These are phyloP conservation scores for Candida taoyuanica DNA, from an alignment of 805 yeast species.

Conservation along the genomic window DNA sequence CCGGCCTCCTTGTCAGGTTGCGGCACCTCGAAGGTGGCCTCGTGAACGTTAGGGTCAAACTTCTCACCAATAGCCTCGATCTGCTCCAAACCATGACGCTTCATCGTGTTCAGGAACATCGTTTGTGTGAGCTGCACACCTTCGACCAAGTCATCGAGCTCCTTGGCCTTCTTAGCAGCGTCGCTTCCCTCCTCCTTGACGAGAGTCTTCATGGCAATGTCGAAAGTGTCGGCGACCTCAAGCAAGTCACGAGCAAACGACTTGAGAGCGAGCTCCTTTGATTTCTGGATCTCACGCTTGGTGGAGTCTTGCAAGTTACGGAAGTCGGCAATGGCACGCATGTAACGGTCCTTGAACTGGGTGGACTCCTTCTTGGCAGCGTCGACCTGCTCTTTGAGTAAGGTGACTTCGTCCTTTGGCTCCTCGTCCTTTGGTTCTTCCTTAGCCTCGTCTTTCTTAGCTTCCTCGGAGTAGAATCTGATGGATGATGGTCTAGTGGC, in stretches of 20 bases:
- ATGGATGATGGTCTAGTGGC: constrained; percentile 6
- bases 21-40: constrained; percentile 48
- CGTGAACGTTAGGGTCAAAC: constrained; percentile 51
- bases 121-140: constrained; percentile 49
- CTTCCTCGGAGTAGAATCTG: constrained; percentile 28
- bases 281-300: constrained; percentile 27
- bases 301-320: constrained; percentile 29
- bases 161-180: constrained; percentile 29
- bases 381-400: constrained; percentile 17
- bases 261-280: constrained; percentile 28
- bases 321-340: constrained; percentile 29
- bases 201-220: constrained; percentile 26
- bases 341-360: constrained; percentile 25
- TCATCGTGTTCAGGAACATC: constrained; percentile 45
- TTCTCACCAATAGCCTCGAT: constrained; percentile 45
- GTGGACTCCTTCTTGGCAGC: constrained; percentile 25
- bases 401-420: constrained; percentile 23
- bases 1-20: constrained; percentile 53
- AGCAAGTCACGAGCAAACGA: constrained; percentile 27
- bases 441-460: constrained; percentile 19
- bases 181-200: constrained; percentile 25
- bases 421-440: constrained; percentile 17
- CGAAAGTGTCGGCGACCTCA: constrained; percentile 28
- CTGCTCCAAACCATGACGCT: constrained; percentile 44
- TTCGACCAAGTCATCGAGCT: constrained; percentile 44